Base-by-base conservation (phyloP, 257 asterid species). In the Solanum phureja region DNA sequence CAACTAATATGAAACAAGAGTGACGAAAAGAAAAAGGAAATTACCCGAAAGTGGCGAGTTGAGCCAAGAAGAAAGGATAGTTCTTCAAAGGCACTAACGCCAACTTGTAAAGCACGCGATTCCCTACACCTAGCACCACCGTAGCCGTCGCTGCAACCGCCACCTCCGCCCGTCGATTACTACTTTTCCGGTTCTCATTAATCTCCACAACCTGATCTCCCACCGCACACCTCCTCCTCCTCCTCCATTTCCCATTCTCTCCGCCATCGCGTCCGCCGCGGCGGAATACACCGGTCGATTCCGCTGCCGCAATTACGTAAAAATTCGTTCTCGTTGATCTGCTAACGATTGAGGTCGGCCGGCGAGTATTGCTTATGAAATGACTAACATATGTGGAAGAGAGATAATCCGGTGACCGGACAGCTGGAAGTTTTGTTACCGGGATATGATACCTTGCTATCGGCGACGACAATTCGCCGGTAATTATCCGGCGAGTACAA, bases 31-130 rank as follows among this genome's bases (percentile, higher is more conserved):
- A 29, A 44, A 46, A 46, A 13, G 19, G 23, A 21, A n/a, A 27
- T 27, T 93, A 96, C 99, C 98, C 99, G 90, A 96, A 91, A 76
- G 99, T 96, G 87, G 99, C 98, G 83, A 96, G 92, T 91, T 96
- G 98, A 75, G 99, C 99, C n/a, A 96, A 95, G 42, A 96, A 95
- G 91, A 96, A 96, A 0, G 99, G 99, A 88, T 96, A 93, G 31
- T 87, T 95, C 90, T 93, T 95, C 46, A 96, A 95, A 87, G 99
- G 99, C 42, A 95, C 97, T 71, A 96, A 93, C 31, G 99, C 99
- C 62, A 96, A 96, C 91, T 96, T 96, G 88, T 96, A 95, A 40
- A 96, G 95, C 90, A 96, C 98, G 7, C 99, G 95, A 90, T 96
- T 95, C 74, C 96, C 99, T 2, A 96, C 98, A 38, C 99, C 99